A percentile compares a stretch with the other conserved stretches of the same genome.
These are phyloP conservation scores for Lactarius quietus DNA, from an alignment of 768 basidiomycete genomes.

Conservation along the genomic window DNA sequence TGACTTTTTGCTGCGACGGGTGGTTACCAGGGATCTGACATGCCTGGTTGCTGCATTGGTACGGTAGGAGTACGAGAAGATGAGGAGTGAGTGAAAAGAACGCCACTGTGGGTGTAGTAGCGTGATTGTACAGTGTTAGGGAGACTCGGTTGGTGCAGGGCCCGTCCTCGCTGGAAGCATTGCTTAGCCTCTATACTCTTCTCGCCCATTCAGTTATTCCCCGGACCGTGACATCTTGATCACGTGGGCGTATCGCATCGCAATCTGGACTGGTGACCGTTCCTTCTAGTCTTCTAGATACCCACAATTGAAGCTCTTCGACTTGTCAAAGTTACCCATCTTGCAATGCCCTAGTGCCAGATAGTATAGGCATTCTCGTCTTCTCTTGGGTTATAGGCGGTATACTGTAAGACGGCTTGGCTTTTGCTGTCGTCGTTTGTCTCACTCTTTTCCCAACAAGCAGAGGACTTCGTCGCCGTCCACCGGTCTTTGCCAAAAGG, in stretches of 20 bases:
- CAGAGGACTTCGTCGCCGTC: no score
- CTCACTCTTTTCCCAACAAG: no score
- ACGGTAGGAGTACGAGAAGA: constrained; percentile 2
- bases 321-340: constrained; percentile 92
- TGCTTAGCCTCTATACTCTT: constrained; percentile 8
- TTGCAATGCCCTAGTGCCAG: constrained; percentile 96
- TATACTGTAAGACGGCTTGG: no score
- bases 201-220: no score
- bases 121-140: neutral
- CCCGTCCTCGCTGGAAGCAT: neutral
- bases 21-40: constrained; percentile 14
- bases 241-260: no score
- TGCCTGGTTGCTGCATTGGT: no score
- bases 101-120: constrained; percentile 9
- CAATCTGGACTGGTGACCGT: no score
- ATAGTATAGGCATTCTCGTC: constrained; percentile 97
- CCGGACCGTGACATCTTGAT: no score
- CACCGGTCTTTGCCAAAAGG: no score
- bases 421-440: no score
- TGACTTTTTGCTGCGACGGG: no score
- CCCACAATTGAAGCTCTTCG: constrained; percentile 86
- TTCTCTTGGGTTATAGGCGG: constrained; percentile 75
- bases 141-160: neutral
- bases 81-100: neutral
- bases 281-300: neutral